Evolutionary conservation across 2,329 filamentous ascomycete genomes (phyloP).

Genomic region (Didymosphaeria variabile): DNA sequence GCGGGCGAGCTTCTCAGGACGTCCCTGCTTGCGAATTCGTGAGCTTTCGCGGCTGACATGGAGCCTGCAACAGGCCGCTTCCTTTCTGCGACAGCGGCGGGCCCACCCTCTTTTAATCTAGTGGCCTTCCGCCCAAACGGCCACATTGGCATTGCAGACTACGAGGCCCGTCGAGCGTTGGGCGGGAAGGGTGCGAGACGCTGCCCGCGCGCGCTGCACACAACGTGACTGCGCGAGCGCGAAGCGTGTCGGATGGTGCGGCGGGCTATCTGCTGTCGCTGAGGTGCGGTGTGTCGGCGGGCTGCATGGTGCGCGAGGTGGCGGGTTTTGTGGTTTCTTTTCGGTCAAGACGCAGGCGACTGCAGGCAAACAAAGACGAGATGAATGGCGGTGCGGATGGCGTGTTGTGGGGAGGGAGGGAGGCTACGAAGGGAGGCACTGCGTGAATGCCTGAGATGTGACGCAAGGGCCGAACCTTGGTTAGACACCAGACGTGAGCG

Average conservation of each 20-base stretch:
- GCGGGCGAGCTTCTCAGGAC: constrained; percentile 29
- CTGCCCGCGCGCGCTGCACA: constrained; percentile 13
- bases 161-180: constrained; percentile 11
- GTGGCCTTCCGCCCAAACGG: constrained; percentile 78
- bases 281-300: constrained; percentile 7
- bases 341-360: background rate
- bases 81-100: constrained; percentile 63
- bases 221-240: constrained; percentile 36
- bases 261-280: constrained; percentile 28
- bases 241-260: constrained; percentile 22
- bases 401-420: constrained; percentile 14
- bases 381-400: background rate
- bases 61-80: constrained; percentile 42
- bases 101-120: constrained; percentile 52
- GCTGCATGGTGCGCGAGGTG: constrained; percentile 19
- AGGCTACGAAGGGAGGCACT: constrained; percentile 12
- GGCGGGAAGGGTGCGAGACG: constrained; percentile 11
- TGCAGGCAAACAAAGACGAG: constrained; percentile 4
- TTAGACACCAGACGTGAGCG: constrained; percentile 2
- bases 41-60: constrained; percentile 23
- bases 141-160: constrained; percentile 76
- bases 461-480: constrained; percentile 16
- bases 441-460: constrained; percentile 9
- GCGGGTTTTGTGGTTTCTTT: constrained; percentile 1
- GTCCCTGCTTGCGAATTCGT: constrained; percentile 34